A percentile compares a stretch with the other conserved stretches of the same genome.
phyloP scores from a whole-genome alignment of 805 yeast species.

The Barnettozyma salicaria region DNA sequence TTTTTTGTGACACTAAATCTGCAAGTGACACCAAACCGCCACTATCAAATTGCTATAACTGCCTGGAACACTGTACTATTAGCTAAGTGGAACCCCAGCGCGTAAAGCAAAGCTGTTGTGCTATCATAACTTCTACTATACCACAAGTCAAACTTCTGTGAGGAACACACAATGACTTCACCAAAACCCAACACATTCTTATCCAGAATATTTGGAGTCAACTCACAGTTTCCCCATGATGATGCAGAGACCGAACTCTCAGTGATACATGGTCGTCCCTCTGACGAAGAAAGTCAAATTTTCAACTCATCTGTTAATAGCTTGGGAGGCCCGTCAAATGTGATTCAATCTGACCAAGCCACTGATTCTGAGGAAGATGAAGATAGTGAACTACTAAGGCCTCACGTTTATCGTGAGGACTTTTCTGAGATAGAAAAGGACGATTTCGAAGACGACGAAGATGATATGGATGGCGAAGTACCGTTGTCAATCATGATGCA shows the following conservation, averaged over 20 bases:
- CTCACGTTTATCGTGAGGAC: slow-evolving; percentile 3
- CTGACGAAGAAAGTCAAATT: slow-evolving; percentile 13
- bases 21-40: too few relatives aligned
- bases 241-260: slow-evolving; percentile 23
- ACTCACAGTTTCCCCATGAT: slow-evolving; percentile 25
- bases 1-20: not conserved
- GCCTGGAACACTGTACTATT: too few relatives aligned
- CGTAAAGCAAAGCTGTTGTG: too few relatives aligned
- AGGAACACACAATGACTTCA: slow-evolving; percentile 14
- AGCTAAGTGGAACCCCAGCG: too few relatives aligned
- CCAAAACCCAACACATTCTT: slow-evolving; percentile 45
- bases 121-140: too few relatives aligned
- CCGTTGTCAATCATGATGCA: slow-evolving; percentile 17
- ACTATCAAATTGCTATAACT: too few relatives aligned
- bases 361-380: slow-evolving; percentile 9
- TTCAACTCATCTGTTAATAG: not conserved
- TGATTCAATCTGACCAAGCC: slow-evolving; percentile 22
- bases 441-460: slow-evolving; percentile 19
- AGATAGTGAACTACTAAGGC: slow-evolving; percentile 5
- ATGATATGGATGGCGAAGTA: slow-evolving; percentile 13
- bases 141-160: too few relatives aligned
- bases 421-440: slow-evolving; percentile 14
- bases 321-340: not conserved
- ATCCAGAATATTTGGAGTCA: slow-evolving; percentile 55
- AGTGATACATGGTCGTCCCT: slow-evolving; percentile 10